phyloP scores from a whole-genome alignment of 2,329 filamentous ascomycete species.

The Trichoderma oligosporum region DNA sequence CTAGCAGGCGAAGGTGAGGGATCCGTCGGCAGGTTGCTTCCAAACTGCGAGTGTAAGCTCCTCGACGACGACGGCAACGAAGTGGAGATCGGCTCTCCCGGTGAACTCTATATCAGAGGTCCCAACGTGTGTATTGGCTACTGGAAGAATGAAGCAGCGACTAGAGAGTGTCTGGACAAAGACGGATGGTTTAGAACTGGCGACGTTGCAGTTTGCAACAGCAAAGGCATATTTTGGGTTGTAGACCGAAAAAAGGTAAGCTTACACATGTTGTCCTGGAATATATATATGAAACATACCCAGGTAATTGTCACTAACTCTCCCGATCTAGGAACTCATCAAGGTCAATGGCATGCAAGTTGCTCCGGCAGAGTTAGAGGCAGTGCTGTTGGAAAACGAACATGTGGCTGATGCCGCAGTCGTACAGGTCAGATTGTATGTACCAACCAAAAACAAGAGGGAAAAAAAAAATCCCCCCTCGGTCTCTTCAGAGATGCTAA shows the following conservation, averaged over 20 bases:
- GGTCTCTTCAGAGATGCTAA: background rate
- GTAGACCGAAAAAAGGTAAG: constrained; percentile 47
- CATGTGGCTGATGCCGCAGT: constrained; percentile 52
- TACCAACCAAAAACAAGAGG: background rate
- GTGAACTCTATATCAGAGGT: constrained; percentile 52
- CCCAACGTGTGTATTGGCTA: constrained; percentile 58
- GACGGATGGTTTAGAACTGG: constrained; percentile 60
- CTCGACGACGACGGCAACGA: constrained; percentile 52
- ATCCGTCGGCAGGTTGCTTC: constrained; percentile 49
- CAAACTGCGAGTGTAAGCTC: constrained; percentile 52
- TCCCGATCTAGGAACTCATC: constrained; percentile 53
- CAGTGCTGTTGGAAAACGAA: constrained; percentile 48
- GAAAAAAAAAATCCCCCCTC: background rate
- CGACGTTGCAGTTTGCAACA: constrained; percentile 49
- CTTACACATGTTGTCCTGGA: background rate
- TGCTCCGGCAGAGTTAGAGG: constrained; percentile 56
- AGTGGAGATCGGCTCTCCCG: constrained; percentile 44
- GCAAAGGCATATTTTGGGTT: constrained; percentile 45
- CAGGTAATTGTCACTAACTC: too few species aligned
- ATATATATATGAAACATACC: too few species aligned
- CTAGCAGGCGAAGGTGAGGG: constrained; percentile 36
- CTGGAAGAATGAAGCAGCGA: constrained; percentile 54
- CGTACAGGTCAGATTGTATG: constrained; percentile 48
- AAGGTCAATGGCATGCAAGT: constrained; percentile 59
- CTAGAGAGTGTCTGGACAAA: constrained; percentile 44